Conservation (phyloP, 2,329 filamentous ascomycete species). For the Pestalotiopsis sp. region DNA sequence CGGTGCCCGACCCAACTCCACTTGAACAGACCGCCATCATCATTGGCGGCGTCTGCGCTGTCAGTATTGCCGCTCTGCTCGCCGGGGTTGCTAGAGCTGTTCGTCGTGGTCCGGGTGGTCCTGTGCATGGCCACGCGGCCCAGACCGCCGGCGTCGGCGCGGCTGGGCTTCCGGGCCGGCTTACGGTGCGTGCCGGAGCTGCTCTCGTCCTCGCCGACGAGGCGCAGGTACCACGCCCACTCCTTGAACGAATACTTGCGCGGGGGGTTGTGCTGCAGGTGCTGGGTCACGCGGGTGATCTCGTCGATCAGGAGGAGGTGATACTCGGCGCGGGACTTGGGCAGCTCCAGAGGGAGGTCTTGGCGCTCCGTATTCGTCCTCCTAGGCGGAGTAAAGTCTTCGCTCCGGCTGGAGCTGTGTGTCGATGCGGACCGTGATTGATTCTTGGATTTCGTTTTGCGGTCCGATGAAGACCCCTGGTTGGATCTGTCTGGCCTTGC, state of each 20-base stretch:
- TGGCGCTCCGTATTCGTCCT: constrained; percentile 22
- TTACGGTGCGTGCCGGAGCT: constrained; percentile 52
- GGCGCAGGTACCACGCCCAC: constrained; percentile 81
- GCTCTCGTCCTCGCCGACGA: constrained; percentile 71
- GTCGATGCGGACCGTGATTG: not conserved
- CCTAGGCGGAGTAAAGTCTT: not conserved
- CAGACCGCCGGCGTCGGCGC: not conserved
- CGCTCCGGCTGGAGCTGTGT: not conserved
- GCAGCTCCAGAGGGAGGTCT: constrained; percentile 40
- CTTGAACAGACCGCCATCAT: constrained; percentile 29
- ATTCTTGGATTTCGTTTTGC: not conserved
- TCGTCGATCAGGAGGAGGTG: constrained; percentile 71
- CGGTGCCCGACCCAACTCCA: constrained; percentile 77
- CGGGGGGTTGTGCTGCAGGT: constrained; percentile 59
- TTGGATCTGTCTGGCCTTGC: not conserved
- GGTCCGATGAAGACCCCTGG: not conserved
- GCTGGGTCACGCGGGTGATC: constrained; percentile 67
- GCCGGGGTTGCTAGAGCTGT: not conserved
- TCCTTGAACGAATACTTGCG: constrained; percentile 79
- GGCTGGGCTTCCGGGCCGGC: constrained; percentile 20
- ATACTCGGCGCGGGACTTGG: constrained; percentile 51
- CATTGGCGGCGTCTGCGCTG: not conserved
- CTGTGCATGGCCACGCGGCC: constrained; percentile 2
- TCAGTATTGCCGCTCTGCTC: constrained; percentile 15
- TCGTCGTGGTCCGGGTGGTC: not conserved